These are phyloP conservation scores for Beauveria brongniartii DNA, from an alignment of 2,329 filamentous ascomycete species.

Conservation along the genomic window DNA sequence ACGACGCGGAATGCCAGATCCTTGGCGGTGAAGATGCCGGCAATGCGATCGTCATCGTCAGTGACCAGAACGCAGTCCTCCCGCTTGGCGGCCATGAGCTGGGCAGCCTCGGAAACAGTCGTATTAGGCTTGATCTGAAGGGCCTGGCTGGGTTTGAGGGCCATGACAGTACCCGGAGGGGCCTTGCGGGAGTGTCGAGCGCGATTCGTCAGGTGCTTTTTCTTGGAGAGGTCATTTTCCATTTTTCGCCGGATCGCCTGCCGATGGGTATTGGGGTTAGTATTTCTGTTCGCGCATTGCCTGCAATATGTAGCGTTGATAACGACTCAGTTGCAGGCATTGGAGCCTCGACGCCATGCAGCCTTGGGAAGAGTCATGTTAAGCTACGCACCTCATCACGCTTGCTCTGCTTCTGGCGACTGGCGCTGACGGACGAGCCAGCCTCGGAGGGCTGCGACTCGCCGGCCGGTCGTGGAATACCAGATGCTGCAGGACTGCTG, in stretches of 20 bases:
- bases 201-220: conserved; percentile 73
- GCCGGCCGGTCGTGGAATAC: conserved; percentile 64
- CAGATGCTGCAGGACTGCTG: conserved; percentile 53
- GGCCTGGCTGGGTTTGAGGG: conserved; percentile 88
- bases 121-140: conserved; percentile 95
- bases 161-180: conserved; percentile 89
- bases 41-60: conserved; percentile 94
- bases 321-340: neutral
- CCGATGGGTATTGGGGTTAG: conserved; percentile 12
- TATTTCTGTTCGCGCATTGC: neutral
- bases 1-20: conserved; percentile 97
- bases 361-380: neutral
- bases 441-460: conserved; percentile 54
- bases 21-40: conserved; percentile 98
- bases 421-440: conserved; percentile 74
- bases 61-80: conserved; percentile 98
- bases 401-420: conserved; percentile 92
- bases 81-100: conserved; percentile 97
- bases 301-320: neutral
- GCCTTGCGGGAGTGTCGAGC: conserved; percentile 85
- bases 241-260: conserved; percentile 95
- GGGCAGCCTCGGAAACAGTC: conserved; percentile 90
- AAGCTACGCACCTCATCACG: conserved; percentile 78
- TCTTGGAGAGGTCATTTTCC: conserved; percentile 96
- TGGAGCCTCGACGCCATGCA: neutral